Conservation (phyloP, 2,329 filamentous ascomycete genomes). For the Colletotrichum sp. region DNA sequence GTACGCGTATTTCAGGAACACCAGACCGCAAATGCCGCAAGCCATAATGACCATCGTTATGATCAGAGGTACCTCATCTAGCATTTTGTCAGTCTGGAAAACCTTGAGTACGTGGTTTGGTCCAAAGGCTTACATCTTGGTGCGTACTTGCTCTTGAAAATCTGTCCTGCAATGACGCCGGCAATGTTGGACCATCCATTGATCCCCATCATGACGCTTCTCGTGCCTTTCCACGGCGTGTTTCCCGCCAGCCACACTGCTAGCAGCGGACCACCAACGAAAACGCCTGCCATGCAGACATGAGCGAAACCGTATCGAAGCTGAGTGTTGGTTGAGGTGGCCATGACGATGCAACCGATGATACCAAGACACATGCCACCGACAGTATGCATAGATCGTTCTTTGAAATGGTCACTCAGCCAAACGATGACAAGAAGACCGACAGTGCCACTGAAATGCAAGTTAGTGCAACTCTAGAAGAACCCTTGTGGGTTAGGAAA, state of each 20-base stretch:
- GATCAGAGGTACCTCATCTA: conserved; percentile 15
- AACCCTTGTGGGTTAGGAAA: neutral
- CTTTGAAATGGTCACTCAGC: conserved; percentile 25
- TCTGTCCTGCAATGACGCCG: conserved; percentile 27
- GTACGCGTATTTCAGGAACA: conserved; percentile 22
- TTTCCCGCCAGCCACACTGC: conserved; percentile 61
- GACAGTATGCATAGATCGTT: conserved; percentile 25
- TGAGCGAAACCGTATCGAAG: conserved; percentile 27
- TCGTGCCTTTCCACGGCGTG: conserved; percentile 53
- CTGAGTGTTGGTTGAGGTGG: conserved; percentile 17
- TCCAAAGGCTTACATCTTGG: conserved; percentile 14
- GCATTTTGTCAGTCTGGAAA: neutral
- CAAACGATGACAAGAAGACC: conserved; percentile 21
- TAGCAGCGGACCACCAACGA: conserved; percentile 52
- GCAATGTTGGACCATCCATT: conserved; percentile 52
- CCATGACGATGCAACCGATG: conserved; percentile 25
- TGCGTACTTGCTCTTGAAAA: conserved; percentile 26
- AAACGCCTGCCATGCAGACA: conserved; percentile 32
- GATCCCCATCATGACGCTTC: conserved; percentile 49
- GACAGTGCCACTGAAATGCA: conserved; percentile 6
- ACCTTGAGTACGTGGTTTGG: too few species aligned
- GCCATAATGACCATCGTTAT: conserved; percentile 24
- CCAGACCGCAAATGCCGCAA: conserved; percentile 15
- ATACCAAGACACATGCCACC: conserved; percentile 23
- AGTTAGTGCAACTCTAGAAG: neutral